A percentile compares a stretch with the other conserved stretches of the same genome.
These are phyloP conservation scores for Eucalyptus dawsonii DNA, from an alignment of 345 rosid genomes.

Conservation along the genomic window DNA sequence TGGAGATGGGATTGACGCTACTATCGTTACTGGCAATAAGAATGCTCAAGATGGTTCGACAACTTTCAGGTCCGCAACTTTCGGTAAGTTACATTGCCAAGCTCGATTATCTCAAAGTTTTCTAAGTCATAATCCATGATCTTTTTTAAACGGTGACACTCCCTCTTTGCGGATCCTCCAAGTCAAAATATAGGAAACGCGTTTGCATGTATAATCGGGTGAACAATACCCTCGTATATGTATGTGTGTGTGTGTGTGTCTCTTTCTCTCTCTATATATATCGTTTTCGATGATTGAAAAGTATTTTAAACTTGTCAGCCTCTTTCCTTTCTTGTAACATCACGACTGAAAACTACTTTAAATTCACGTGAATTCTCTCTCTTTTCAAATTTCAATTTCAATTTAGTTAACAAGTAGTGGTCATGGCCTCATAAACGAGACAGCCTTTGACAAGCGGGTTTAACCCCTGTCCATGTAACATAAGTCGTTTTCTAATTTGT, in stretches of 20 bases:
- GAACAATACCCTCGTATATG: not conserved
- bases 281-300: not conserved
- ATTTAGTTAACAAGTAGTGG: not conserved
- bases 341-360: not conserved
- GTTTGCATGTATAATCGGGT: not conserved
- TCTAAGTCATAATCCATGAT: not conserved
- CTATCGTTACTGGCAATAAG: conserved; percentile 43
- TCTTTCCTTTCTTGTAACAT: not conserved
- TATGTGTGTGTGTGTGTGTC: too few species aligned
- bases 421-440: not conserved
- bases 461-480: not conserved
- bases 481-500: not conserved
- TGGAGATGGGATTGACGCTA: conserved; percentile 79
- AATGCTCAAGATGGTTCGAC: conserved; percentile 46
- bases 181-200: not conserved
- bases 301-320: not conserved
- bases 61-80: conserved; percentile 75
- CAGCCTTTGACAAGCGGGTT: not conserved
- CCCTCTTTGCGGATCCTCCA: not conserved
- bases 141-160: not conserved
- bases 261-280: not conserved
- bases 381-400: not conserved
- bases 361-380: not conserved
- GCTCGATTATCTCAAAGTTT: not conserved
- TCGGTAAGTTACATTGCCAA: conserved; percentile 37